phyloP scores from a whole-genome alignment of 2,329 filamentous ascomycete species.

The Xylaria sp. region DNA sequence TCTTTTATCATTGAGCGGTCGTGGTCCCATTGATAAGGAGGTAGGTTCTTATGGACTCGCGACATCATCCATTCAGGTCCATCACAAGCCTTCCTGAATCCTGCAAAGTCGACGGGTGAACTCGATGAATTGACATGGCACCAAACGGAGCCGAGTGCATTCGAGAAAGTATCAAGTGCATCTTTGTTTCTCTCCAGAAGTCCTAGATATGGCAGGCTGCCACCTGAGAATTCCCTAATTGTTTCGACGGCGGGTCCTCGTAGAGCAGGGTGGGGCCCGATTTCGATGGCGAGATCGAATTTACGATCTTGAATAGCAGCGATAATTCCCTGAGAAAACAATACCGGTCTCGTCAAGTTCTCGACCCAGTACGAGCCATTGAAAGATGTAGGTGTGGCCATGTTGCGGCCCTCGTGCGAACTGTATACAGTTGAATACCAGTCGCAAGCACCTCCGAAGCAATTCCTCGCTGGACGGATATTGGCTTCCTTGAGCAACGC shows the following conservation, averaged over 20 bases:
- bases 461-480: background rate
- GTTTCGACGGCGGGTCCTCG: background rate
- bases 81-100: background rate
- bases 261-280: slow-evolving; percentile 2
- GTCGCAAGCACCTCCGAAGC: background rate
- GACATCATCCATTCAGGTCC: background rate
- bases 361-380: background rate
- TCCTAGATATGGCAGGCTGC: background rate
- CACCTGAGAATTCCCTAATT: background rate
- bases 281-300: background rate
- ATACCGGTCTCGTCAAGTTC: background rate
- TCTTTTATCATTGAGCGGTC: background rate
- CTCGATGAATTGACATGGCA: background rate
- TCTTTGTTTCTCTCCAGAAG: background rate
- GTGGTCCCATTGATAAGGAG: slow-evolving; percentile 1
- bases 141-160: background rate
- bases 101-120: background rate
- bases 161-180: background rate
- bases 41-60: background rate
- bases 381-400: background rate
- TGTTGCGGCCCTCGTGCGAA: background rate
- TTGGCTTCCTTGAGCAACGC: background rate
- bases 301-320: background rate
- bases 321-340: background rate
- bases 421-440: background rate